Evolutionary conservation across 2,329 filamentous ascomycete genomes (phyloP), one percentile per base, ranked within the genome.

Genomic region (Colletotrichum plurivorum): DNA sequence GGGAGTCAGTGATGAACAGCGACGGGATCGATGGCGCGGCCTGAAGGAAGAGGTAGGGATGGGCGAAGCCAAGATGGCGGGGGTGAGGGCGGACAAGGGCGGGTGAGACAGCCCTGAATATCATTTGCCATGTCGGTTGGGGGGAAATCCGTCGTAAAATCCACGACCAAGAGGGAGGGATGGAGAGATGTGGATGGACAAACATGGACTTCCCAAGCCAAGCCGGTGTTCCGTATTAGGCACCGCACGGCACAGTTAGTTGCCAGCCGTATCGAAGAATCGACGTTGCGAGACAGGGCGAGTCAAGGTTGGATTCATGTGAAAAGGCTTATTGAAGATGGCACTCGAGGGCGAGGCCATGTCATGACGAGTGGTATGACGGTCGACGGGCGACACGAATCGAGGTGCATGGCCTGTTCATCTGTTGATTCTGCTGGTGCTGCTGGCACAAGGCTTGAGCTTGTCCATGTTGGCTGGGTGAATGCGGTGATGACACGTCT

Each of bases 1-100:
- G 20, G 45, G 20, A 12, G 54, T 51, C 43, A 49, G 46, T 65
- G 48, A 59, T 49, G 43, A 31, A 56, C 43, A 56, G 53, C 22
- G 43, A 51, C 41, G 52, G 31, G 49, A 60, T 66, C 43, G 62
- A 63, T 56, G 43, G 18, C 43, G 56, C 18, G 54, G 48, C 25
- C 46, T 43, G 52, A 27, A 18, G 18, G 36, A n/a, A 52, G 49
- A 18, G 55, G 46, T 48, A 59, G 54, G 48, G 48, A 65, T 49
- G 39, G 54, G 31, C 51, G 62, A 39, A 62, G 27, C 48, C 49
- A 65, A 59, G 61, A 68, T 55, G 66, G 66, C 54, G 66, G 61
- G 65, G 54, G 45, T 8, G 51, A 65, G 58, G 46, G 31, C 49
- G 27, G 48, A 27, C 54, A 31, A 55, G 49, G 39, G 45, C 25